Evolutionary conservation across 202 grass and related monocot genomes (phyloP), one percentile per base, ranked within the genome.

Genomic region (Schoenoplectus triqueter): DNA sequence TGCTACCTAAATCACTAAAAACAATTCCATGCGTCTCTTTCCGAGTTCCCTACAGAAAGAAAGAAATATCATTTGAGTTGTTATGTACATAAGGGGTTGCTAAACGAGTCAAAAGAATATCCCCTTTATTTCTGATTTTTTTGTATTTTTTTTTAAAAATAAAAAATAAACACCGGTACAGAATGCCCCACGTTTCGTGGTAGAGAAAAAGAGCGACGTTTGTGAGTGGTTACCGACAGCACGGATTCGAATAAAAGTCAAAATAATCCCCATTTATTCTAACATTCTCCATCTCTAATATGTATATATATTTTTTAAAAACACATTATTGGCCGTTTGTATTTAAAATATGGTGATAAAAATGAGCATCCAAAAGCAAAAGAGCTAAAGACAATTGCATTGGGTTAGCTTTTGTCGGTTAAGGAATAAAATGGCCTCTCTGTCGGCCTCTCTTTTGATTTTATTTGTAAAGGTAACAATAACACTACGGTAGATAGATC

Each of bases 361-460:
- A 7, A 51, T n/a, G 31, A 31, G 31, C 31, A 31, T 31, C 31
- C 31, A 31, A 31, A 31, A 31, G 31, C 31, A 31, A 31, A 31
- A 31, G 31, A 31, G 31, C 31, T 31, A 78, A 42, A 61, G 54
- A 56, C 4, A 61, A 2, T 60, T 61, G 55, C 75, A 61, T 61
- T 61, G 45, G 22, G 55, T 62, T 62, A 62, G 75, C 75, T 79
- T 78, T 61, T 61, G 75, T 61, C 74, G 31, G 57, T 78, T 44
- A 1, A 17, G 6, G 74, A 60, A 31, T 31, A 31, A 31, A 31
- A 31, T 31, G 31, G 1, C 52, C 17, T 44, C 19, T n/a, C 6
- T 60, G 74, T 60, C 22, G 5, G 74, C 6, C 74, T 44, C 6
- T 57, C 14, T 19, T 61, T 78, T 31, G 31, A 78, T 78, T 60